Evolutionary conservation across 2,329 filamentous ascomycete species (phyloP), one percentile per base, ranked within the genome.

Genomic region (Diplodia seriata): DNA sequence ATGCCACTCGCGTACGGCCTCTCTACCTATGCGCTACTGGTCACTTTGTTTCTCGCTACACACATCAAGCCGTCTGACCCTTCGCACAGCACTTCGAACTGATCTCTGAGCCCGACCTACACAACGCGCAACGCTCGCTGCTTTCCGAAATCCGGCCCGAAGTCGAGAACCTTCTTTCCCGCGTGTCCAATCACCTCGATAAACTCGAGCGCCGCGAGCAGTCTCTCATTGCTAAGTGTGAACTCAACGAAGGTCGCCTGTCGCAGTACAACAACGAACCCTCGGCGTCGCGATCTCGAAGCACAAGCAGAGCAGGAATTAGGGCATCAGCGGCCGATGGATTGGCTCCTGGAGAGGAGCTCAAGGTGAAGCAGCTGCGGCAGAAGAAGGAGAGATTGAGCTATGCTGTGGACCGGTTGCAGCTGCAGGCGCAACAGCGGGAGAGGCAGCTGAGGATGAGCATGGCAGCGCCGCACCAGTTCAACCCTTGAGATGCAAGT

Each of bases 141-240:
- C 90, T 93, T 73, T 91, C 92, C 74, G 93, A 97, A 77, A 95
- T 97, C 72, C 90, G 90, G n/a, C 94, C 94, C 9, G 93, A 93
- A 78, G 91, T 97, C 71, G 84, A 89, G 36, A 87, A 89, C 68
- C 87, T 97, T 2, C 88, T 97, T 63, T 86, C 89, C 70, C 90
- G 93, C 72, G 92, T 93, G n/a, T 89, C 93, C 72, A 89, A 90
- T 70, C 90, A 97, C 75, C 86, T 96, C 49, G 92, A 94, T 73
- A 91, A 92, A 68, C 88, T 94, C 51, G 91, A 91, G 64, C 88
- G 93, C 7, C 90, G 92, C 71, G 92, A 97, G 77, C 90, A 96
- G 75, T 90, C 90, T 0, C 85, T 97, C 43, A 92, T 94, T 72
- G 92, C 93, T 1, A 90, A 92, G 73, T 88, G 89, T 54, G 92